Percentiles rank a stretch among this genome's conserved stretches.
These are phyloP conservation scores for Pseudonitzschia delicatissima DNA, from an alignment of 108 stramenopile genomes.

Conservation along the genomic window DNA sequence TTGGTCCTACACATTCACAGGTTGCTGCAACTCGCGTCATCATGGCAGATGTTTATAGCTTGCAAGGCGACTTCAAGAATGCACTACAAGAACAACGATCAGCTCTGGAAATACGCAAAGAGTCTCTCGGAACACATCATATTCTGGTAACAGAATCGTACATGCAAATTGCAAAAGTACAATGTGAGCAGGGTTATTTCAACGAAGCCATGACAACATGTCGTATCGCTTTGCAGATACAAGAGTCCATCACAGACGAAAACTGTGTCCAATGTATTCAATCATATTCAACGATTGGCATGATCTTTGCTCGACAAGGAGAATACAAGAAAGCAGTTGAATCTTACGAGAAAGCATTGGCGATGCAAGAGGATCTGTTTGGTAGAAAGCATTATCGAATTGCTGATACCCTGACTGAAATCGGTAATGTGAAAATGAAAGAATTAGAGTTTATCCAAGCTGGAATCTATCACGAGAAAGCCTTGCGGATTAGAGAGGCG, in stretches of 20 bases:
- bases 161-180: conserved; percentile 18
- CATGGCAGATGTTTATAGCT: conserved; percentile 19
- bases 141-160: conserved; percentile 29
- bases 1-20: conserved; percentile 27
- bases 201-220: conserved; percentile 27
- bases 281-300: conserved; percentile 18
- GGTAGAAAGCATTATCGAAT: conserved; percentile 25
- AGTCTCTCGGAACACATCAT: conserved; percentile 31
- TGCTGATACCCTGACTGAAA: conserved; percentile 22
- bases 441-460: conserved; percentile 22
- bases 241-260: conserved; percentile 32
- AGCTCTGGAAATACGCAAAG: conserved; percentile 26
- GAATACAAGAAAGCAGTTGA: conserved; percentile 25
- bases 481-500: conserved; percentile 22
- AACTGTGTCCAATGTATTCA: conserved; percentile 16
- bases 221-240: conserved; percentile 31
- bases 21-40: conserved; percentile 22
- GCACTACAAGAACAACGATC: conserved; percentile 27
- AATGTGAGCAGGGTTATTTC: conserved; percentile 29
- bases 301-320: conserved; percentile 24
- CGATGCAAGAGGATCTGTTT: conserved; percentile 9
- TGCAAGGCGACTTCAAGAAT: conserved; percentile 31
- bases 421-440: conserved; percentile 24
- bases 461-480: conserved; percentile 13
- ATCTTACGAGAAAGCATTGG: conserved; percentile 18